Percentiles rank a stretch among this genome's conserved stretches.
Evolutionary conservation across 148 eudicot genomes (phyloP).

Genomic region (Talinum fruticosum): DNA sequence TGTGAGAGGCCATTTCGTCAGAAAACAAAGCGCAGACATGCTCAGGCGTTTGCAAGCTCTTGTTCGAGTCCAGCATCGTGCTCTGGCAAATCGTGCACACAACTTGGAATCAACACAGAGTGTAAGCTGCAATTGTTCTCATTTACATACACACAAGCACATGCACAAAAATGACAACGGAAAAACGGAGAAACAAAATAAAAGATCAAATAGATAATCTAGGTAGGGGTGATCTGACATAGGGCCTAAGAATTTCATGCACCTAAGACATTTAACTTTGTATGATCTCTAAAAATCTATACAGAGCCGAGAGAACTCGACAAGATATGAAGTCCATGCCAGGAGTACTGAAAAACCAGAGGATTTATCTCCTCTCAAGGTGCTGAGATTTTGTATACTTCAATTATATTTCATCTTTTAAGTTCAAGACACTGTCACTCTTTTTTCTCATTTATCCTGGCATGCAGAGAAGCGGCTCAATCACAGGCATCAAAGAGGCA

Average conservation of each 20-base stretch:
- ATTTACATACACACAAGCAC: too few relatives aligned
- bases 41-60: conserved; percentile 87
- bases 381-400: not conserved
- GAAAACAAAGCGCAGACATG: conserved; percentile 91
- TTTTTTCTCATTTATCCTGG: not conserved
- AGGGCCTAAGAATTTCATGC: not conserved
- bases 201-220: too few relatives aligned
- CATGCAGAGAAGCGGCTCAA: conserved; percentile 48
- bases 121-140: conserved; percentile 35
- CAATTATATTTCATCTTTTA: not conserved
- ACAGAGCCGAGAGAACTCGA: conserved; percentile 19
- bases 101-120: conserved; percentile 37
- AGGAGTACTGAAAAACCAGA: conserved; percentile 20
- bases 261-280: not conserved
- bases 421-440: not conserved
- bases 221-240: too few relatives aligned
- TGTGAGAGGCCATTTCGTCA: conserved; percentile 84
- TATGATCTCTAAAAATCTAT: not conserved
- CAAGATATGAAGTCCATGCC: conserved; percentile 10
- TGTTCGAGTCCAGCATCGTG: conserved; percentile 86
- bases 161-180: too few relatives aligned
- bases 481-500: conserved; percentile 29
- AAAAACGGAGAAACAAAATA: not conserved
- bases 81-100: conserved; percentile 53
- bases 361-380: conserved; percentile 30